Conservation (phyloP, 2,329 filamentous ascomycete species). For the Exophiala calicioides region DNA sequence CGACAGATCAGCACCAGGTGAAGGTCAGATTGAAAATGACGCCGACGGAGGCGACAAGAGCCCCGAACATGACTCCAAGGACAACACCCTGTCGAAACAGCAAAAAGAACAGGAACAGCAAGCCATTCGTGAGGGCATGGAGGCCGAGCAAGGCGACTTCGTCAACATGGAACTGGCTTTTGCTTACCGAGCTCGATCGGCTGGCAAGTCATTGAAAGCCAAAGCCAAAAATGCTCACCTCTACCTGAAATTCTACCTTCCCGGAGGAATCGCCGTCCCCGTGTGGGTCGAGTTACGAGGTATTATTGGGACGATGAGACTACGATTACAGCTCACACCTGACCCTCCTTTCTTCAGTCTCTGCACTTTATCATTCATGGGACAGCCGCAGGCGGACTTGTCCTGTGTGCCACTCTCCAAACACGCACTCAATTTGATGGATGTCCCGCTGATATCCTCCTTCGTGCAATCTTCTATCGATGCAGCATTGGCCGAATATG, state of each 20-base stretch:
- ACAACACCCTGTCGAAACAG: slow-evolving; percentile 44
- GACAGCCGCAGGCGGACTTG: slow-evolving; percentile 71
- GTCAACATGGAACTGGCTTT: slow-evolving; percentile 75
- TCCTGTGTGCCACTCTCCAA: slow-evolving; percentile 71
- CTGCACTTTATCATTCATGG: slow-evolving; percentile 72
- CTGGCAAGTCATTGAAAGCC: slow-evolving; percentile 59
- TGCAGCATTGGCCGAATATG: slow-evolving; percentile 72
- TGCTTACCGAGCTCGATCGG: slow-evolving; percentile 67
- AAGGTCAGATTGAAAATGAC: slow-evolving; percentile 36
- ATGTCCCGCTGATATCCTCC: slow-evolving; percentile 71
- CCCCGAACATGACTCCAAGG: slow-evolving; percentile 36
- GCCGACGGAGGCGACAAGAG: slow-evolving; percentile 39
- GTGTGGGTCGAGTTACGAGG: slow-evolving; percentile 76
- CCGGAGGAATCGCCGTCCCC: slow-evolving; percentile 56
- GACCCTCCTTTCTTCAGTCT: slow-evolving; percentile 77
- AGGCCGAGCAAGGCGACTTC: slow-evolving; percentile 75
- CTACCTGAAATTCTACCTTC: slow-evolving; percentile 71
- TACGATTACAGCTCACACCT: slow-evolving; percentile 71
- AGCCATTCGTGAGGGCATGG: slow-evolving; percentile 61
- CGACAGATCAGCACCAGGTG: slow-evolving; percentile 53
- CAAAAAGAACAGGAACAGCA: slow-evolving; percentile 37
- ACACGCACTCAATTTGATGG: slow-evolving; percentile 71
- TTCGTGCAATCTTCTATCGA: slow-evolving; percentile 75
- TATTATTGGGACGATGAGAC: slow-evolving; percentile 67
- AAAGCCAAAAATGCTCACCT: slow-evolving; percentile 73